Evolutionary conservation across 768 basidiomycete genomes (phyloP), one percentile per base, ranked within the genome.

Genomic region (Galerina sulciceps): DNA sequence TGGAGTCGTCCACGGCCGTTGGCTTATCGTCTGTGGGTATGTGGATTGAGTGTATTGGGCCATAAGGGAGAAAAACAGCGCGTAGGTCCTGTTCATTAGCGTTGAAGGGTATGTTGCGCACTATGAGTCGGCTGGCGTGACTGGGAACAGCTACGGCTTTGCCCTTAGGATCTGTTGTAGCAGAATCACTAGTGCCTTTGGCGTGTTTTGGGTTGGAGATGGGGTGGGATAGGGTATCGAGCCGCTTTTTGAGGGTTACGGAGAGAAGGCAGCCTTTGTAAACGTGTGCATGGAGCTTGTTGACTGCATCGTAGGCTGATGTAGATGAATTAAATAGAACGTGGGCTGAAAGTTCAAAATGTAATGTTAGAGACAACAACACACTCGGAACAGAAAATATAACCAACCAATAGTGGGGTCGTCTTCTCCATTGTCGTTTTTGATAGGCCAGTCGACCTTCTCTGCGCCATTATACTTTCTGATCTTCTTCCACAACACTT

Each of bases 221-320:
- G 6, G 80, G 73, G 62, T 86, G 90, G 15, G 81, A 75, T 9
- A 90, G 78, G 2, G 77, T 83, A 56, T 95, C 91, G 8, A 93
- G 75, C 14, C 92, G 85, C 68, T 94, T 94, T 80, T 96, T 95
- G 48, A 96, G 81, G 6, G 90, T 87, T 13, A 90, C 92, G 2
- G 91, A 93, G n/a, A 98, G 83, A 4, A 95, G 76, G 9, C 81
- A 79, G 40, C 94, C 94, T 70, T 96, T 96, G 83, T 90, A 96
- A 26, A 95, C 90, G 69, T 96, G 94, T 1, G 93, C 93, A 69
- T 99, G 94, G 1, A 99, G 83, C 71, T 91, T 93, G 53, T 73
- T 76, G 38, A 91, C 85, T 1, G 93, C 90, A 10, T 87, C 83
- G 38, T 81, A 78, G 0, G 96, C 94, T 23, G 82, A 72, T 6